A percentile compares a stretch with the other conserved stretches of the same genome.
Evolutionary conservation across 73 alveolate species (phyloP).

Genomic region (Effrenium voratum): DNA sequence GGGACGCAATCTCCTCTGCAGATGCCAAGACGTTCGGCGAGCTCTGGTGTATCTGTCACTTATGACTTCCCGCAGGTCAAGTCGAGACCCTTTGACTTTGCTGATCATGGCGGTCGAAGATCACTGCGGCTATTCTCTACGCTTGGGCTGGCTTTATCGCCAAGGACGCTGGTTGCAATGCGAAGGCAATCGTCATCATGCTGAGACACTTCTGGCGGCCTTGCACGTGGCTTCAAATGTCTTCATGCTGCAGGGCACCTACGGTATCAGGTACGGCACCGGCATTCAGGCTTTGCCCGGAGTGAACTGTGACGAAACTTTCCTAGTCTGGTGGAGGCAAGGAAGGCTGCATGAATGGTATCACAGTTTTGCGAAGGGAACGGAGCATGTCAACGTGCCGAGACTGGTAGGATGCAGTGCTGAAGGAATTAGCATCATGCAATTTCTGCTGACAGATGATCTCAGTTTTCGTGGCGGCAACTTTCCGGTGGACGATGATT

Average conservation of each 20-base stretch:
- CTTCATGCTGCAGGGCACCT: not conserved
- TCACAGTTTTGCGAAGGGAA: not conserved
- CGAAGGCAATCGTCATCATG: not conserved
- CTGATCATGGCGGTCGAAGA: not conserved
- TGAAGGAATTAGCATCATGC: not conserved
- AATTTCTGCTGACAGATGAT: not conserved
- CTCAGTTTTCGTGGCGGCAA: not conserved
- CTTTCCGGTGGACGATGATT: not conserved
- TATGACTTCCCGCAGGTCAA: not conserved
- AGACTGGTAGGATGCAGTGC: not conserved
- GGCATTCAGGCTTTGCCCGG: not conserved
- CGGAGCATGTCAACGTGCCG: not conserved
- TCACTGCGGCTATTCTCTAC: not conserved
- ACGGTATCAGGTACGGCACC: not conserved
- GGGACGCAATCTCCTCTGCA: not conserved
- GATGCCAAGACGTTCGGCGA: constrained; percentile 4
- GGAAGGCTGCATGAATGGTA: not conserved
- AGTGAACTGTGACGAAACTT: not conserved
- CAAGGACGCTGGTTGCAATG: not conserved
- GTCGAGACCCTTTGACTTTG: not conserved
- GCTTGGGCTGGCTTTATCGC: not conserved
- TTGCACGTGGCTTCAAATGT: not conserved
- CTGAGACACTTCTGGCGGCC: not conserved
- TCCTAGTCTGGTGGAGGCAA: not conserved
- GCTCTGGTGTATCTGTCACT: not conserved